These are phyloP conservation scores for Closterium sp. DNA, from an alignment of 139 green algal genomes.

Conservation along the genomic window DNA sequence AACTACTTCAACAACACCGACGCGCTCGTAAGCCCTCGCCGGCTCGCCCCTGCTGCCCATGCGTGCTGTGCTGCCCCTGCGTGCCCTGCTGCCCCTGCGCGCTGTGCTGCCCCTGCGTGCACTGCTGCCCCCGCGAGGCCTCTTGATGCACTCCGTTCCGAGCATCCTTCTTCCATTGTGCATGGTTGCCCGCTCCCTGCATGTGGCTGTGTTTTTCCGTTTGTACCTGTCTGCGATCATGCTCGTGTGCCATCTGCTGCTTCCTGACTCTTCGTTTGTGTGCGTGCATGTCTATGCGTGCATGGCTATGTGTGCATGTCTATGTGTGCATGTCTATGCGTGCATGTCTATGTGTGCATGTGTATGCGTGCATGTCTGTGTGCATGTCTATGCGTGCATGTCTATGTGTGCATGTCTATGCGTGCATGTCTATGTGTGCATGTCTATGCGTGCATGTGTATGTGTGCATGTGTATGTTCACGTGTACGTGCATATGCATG, in stretches of 20 bases:
- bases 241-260: neutral
- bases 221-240: no score
- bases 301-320: neutral
- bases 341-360: neutral
- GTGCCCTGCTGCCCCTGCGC: no score
- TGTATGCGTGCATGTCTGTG: neutral
- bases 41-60: no score
- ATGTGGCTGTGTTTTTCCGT: no score
- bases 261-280: neutral
- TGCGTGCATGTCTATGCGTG: neutral
- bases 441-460: neutral
- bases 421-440: neutral
- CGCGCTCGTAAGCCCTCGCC: conserved; percentile 68
- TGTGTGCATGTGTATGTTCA: no score
- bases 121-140: no score
- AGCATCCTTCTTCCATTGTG: no score
- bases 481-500: neutral
- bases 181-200: no score
- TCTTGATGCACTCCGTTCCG: neutral
- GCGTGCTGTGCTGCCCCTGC: no score
- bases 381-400: neutral
- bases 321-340: neutral
- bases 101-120: no score
- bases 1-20: conserved; percentile 99
- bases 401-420: no score